These are phyloP conservation scores for Aegilops bicornis DNA, from an alignment of 176 grass and related monocot genomes.

Conservation along the genomic window DNA sequence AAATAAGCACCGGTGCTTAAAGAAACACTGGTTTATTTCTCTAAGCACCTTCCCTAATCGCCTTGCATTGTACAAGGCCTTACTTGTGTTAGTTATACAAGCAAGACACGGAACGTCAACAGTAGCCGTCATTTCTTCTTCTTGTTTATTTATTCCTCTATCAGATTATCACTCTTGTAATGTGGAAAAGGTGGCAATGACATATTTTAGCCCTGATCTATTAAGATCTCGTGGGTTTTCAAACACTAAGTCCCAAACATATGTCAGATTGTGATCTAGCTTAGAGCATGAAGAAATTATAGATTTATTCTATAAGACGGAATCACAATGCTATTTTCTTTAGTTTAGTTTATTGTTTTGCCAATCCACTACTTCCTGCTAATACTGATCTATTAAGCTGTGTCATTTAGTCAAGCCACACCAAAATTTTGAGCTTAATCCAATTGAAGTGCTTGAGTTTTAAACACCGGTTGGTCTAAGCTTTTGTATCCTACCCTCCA, in stretches of 20 bases:
- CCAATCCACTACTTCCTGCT: neutral
- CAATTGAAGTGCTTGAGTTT: neutral
- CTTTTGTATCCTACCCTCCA: slow-evolving; percentile 40
- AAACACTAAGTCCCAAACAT: slow-evolving; percentile 16
- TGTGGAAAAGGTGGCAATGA: slow-evolving; percentile 5
- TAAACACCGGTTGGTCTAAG: slow-evolving; percentile 4
- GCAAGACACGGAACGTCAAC: neutral
- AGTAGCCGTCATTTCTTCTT: neutral
- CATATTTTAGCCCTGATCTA: slow-evolving; percentile 12
- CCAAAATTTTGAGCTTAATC: slow-evolving; percentile 17
- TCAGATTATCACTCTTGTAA: neutral
- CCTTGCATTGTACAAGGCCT: no score
- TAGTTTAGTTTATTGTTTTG: slow-evolving; percentile 19
- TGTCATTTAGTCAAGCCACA: slow-evolving; percentile 23
- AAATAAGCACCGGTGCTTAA: no score
- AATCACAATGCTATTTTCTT: slow-evolving; percentile 19
- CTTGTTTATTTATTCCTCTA: slow-evolving; percentile 9
- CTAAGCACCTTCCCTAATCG: no score
- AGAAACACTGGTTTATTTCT: no score
- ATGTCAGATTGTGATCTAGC: neutral
- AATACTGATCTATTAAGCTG: slow-evolving; percentile 5
- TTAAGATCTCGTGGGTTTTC: slow-evolving; percentile 5
- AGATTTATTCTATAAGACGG: slow-evolving; percentile 14
- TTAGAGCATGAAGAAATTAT: slow-evolving; percentile 2
- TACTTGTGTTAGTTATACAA: neutral